Percentiles rank a stretch among this genome's conserved stretches.
phyloP scores from a whole-genome alignment of 495 filamentous ascomycete species.

The Xylaria cubensis region DNA sequence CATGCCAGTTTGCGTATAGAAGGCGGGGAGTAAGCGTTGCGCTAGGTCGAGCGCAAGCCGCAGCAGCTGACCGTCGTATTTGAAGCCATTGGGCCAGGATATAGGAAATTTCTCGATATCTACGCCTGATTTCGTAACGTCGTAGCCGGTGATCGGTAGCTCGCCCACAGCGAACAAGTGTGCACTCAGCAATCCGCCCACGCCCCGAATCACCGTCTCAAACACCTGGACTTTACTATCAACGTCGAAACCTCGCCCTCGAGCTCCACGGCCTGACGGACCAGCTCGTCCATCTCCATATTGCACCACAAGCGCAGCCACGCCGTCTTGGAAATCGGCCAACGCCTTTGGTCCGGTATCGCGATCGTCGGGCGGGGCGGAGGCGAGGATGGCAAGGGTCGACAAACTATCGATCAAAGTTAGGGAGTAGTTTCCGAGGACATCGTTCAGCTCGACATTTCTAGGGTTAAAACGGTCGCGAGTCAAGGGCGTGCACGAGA shows the following conservation, averaged over 20 bases:
- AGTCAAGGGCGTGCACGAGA: conserved; percentile 82
- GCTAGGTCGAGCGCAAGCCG: conserved; percentile 85
- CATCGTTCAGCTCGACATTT: conserved; percentile 91
- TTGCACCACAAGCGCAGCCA: conserved; percentile 76
- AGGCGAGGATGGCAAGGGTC: conserved; percentile 89
- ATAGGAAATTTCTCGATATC: conserved; percentile 60
- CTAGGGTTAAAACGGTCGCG: conserved; percentile 81
- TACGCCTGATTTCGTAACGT: conserved; percentile 51
- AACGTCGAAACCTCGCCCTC: conserved; percentile 87
- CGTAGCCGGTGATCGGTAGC: conserved; percentile 80
- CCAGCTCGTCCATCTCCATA: conserved; percentile 85
- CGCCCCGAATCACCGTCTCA: conserved; percentile 92
- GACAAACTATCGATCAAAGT: conserved; percentile 95
- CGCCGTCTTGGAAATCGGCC: conserved; percentile 79
- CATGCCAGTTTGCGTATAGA: conserved; percentile 85
- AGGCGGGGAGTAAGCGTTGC: conserved; percentile 84
- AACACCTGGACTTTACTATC: conserved; percentile 99
- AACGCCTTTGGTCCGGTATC: conserved; percentile 65
- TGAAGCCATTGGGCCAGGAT: conserved; percentile 74
- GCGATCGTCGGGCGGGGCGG: conserved; percentile 59
- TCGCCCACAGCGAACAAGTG: conserved; percentile 93
- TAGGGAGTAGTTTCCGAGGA: conserved; percentile 94
- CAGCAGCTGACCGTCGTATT: conserved; percentile 90
- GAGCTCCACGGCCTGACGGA: conserved; percentile 70
- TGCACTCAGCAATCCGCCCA: conserved; percentile 89